These are phyloP conservation scores for Panicum virgatum DNA, from an alignment of 202 grass and related monocot genomes.

Conservation along the genomic window DNA sequence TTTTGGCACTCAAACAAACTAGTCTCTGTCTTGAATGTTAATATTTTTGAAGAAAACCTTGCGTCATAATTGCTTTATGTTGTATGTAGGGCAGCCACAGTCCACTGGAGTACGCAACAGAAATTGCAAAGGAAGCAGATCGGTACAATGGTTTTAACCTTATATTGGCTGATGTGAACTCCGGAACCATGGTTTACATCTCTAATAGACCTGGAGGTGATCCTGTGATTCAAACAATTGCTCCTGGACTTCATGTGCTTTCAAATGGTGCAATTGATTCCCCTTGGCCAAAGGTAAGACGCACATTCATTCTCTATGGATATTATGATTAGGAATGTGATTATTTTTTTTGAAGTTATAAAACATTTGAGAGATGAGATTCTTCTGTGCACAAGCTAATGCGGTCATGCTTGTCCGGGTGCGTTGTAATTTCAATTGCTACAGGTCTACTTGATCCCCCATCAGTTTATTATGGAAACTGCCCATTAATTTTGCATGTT, in stretches of 20 bases:
- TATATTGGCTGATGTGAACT: constrained; percentile 67
- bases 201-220: constrained; percentile 65
- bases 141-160: constrained; percentile 89
- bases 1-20: neutral
- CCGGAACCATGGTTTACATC: constrained; percentile 75
- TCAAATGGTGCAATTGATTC: constrained; percentile 75
- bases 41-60: neutral
- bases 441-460: neutral
- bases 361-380: neutral
- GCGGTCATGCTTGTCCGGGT: neutral
- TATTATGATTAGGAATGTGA: neutral
- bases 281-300: constrained; percentile 87
- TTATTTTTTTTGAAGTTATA: neutral
- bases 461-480: neutral
- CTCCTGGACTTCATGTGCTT: constrained; percentile 84
- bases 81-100: constrained; percentile 43
- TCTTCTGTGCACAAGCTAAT: neutral
- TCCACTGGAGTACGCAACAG: constrained; percentile 66
- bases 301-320: neutral
- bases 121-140: constrained; percentile 83
- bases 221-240: constrained; percentile 62
- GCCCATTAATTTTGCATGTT: neutral
- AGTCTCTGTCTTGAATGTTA: no score
- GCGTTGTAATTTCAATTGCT: neutral
- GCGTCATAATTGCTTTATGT: constrained; percentile 2